Percentiles rank a stretch among this genome's conserved stretches.
phyloP scores from a whole-genome alignment of 805 yeast genomes.

The Pichia sporocuriosa region DNA sequence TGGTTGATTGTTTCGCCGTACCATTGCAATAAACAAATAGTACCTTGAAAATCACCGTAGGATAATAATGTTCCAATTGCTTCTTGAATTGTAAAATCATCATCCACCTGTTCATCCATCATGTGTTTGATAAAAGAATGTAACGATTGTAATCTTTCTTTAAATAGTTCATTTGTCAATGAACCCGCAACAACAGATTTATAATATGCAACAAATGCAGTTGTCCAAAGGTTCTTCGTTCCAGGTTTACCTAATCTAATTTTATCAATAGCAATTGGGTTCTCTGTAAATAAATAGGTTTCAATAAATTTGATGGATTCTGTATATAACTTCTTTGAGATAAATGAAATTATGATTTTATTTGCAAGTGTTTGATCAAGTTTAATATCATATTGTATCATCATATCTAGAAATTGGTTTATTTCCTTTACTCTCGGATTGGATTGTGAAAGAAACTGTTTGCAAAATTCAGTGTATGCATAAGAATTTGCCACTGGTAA shows the following conservation, averaged over 20 bases:
- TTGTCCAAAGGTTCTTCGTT: constrained; percentile 10
- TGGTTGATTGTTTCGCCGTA: constrained; percentile 17
- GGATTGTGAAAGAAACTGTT: constrained; percentile 28
- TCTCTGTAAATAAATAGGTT: constrained; percentile 14
- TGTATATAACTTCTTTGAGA: constrained; percentile 24
- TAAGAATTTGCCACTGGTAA: constrained; percentile 36
- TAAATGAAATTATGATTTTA: constrained; percentile 31
- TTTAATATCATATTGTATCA: constrained; percentile 26
- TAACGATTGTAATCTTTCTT: constrained; percentile 13
- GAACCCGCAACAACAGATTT: constrained; percentile 8
- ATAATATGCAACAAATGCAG: constrained; percentile 9
- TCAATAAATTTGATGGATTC: constrained; percentile 32
- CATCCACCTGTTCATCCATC: constrained; percentile 9
- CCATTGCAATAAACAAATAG: constrained; percentile 21
- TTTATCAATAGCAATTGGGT: constrained; percentile 9
- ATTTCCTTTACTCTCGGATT: constrained; percentile 25
- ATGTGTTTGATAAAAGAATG: constrained; percentile 15
- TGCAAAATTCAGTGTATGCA: constrained; percentile 35
- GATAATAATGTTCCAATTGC: constrained; percentile 19
- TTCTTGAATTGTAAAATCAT: constrained; percentile 10
- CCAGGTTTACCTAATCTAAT: neutral
- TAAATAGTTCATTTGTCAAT: constrained; percentile 5
- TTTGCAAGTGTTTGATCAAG: constrained; percentile 33
- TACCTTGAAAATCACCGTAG: constrained; percentile 21
- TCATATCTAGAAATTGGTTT: constrained; percentile 24